A percentile compares a stretch with the other conserved stretches of the same genome.
phyloP scores from a whole-genome alignment of 2,329 filamentous ascomycete genomes.

The Blumeria hordei region DNA sequence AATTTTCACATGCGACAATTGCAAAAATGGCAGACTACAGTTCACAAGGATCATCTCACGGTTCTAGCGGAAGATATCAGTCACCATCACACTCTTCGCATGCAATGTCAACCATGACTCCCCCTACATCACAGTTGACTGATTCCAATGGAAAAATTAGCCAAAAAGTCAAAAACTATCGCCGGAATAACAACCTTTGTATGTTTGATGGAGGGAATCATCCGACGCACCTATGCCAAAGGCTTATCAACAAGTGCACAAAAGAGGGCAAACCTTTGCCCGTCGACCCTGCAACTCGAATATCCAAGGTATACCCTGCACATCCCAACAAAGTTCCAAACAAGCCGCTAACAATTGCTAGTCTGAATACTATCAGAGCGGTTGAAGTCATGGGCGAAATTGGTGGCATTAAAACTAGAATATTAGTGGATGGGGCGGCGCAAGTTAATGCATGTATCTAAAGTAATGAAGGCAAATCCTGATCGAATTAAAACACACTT shows the following conservation, averaged over 20 bases:
- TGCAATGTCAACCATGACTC: no score
- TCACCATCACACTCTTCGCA: no score
- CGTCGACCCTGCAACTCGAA: background rate
- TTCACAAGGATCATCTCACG: no score
- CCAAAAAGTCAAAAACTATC: background rate
- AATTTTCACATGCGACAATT: background rate
- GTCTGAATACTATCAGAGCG: background rate
- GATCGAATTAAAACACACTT: background rate
- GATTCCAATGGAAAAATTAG: background rate
- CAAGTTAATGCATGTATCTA: constrained; percentile 1
- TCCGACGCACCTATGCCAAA: background rate
- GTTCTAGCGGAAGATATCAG: no score
- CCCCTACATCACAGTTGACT: no score
- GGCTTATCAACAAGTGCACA: background rate
- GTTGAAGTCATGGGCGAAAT: background rate
- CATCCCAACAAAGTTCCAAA: background rate
- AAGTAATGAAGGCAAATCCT: background rate
- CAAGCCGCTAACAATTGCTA: background rate
- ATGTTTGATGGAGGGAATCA: background rate
- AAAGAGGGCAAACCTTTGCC: constrained; percentile 1
- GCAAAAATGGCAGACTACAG: background rate
- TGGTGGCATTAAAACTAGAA: background rate
- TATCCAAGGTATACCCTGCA: background rate
- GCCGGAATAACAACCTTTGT: background rate
- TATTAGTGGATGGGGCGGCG: background rate